Base-by-base conservation (phyloP, 768 basidiomycete species). In the Podaxis rugospora region DNA sequence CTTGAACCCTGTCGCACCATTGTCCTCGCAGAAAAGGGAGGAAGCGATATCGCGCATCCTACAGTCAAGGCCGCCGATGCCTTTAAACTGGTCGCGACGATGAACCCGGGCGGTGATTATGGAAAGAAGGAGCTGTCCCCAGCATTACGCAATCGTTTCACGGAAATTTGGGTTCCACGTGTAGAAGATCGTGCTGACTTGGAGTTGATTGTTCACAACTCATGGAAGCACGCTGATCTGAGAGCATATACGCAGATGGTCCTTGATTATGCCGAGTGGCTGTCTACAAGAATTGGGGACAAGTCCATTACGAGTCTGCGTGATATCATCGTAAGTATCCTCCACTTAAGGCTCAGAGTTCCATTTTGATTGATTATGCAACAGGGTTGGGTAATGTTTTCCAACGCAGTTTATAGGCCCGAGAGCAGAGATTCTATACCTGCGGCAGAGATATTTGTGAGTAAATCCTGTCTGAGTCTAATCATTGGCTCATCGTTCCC, bases 71-170 rank as follows among this genome's bases (percentile, higher is more conserved):
- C 94, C 6, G 70, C 76, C 5, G 75, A 80, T 3, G 75, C 74
- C 1, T 99, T 99, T 80, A 89, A 95, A 70, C 85, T 99, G 39
- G 79, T 98, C 0, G 94, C 97, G 2, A 98, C 97, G 2, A 99
- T 99, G 97, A 99, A 99, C 71, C 97, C 97, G 0, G 97, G 97
- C 18, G 97, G 97, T 13, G 97, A 99, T 69, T 98, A 95, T 67
- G 97, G 97, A 23, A 99, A 99, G 79, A 99, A 98, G 71, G 97
- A 99, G 70, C 78, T 99, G 1, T 98, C 97, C 1, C 96, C 95
- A 35, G 97, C 97, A 0, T 78, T 99, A 40, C 86, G 97, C 18
- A 99, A 98, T 74, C 86, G 97, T 4, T 99, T 99, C 75, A 99
- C 97, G 3, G 97, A 99, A 72, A 96, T 99, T 35, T 99, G 97